These are phyloP conservation scores for Cyclocybe aegerita DNA, from an alignment of 768 basidiomycete species.

Conservation along the genomic window DNA sequence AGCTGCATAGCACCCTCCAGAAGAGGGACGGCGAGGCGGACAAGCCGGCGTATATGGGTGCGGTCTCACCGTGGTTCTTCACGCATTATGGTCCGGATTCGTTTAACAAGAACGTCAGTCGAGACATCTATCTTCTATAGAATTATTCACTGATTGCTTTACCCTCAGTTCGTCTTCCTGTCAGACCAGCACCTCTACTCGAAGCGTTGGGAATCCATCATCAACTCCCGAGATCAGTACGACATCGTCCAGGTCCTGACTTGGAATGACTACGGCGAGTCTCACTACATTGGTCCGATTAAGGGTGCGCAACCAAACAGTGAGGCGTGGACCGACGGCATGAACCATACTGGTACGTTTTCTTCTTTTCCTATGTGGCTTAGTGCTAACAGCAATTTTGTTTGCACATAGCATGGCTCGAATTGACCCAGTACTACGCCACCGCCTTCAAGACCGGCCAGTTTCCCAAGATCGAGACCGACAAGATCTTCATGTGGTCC, in stretches of 20 bases:
- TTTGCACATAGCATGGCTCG: slow-evolving; percentile 53
- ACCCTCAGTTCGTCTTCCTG: slow-evolving; percentile 57
- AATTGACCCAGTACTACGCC: slow-evolving; percentile 64
- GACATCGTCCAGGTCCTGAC: slow-evolving; percentile 62
- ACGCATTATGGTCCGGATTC: slow-evolving; percentile 68
- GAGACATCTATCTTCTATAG: not conserved
- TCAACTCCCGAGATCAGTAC: slow-evolving; percentile 52
- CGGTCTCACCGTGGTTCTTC: slow-evolving; percentile 78
- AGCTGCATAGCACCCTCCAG: slow-evolving; percentile 22
- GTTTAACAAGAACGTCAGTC: slow-evolving; percentile 71
- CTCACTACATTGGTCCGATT: slow-evolving; percentile 80
- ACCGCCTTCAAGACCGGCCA: slow-evolving; percentile 70
- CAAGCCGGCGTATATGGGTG: slow-evolving; percentile 42
- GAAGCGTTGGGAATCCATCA: slow-evolving; percentile 66
- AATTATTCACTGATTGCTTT: slow-evolving; percentile 2
- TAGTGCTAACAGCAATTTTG: not conserved
- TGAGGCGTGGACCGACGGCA: slow-evolving; percentile 71
- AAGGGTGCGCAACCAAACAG: slow-evolving; percentile 71
- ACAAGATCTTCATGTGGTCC: slow-evolving; percentile 70
- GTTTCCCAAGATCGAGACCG: slow-evolving; percentile 56
- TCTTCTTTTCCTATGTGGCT: slow-evolving; percentile 3
- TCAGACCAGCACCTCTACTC: slow-evolving; percentile 68
- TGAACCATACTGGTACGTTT: slow-evolving; percentile 48
- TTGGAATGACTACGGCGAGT: slow-evolving; percentile 79
- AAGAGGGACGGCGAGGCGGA: slow-evolving; percentile 24